Evolutionary conservation across 352 stramenopile genomes (phyloP), one percentile per base, ranked within the genome.

Genomic region (Phytophthora crassamura): DNA sequence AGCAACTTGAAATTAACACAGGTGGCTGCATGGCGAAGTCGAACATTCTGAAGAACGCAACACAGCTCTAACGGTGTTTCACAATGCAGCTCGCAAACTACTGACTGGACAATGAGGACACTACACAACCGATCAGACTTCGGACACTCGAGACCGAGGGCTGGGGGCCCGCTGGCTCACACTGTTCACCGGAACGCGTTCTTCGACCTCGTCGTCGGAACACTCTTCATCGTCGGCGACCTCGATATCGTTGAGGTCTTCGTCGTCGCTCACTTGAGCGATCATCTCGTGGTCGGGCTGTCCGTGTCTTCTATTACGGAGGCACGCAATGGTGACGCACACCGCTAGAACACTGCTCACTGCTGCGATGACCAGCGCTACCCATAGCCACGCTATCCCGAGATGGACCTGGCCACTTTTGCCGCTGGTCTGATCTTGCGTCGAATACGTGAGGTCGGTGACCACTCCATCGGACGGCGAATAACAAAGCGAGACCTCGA

Each of bases 211-310:
- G 6, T 71, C 52, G 33, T 68, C 56, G 2, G 42, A 63, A 16
- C 58, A 51, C 4, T 67, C 41, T 45, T 69, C 61, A 38, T 76
- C 65, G 2, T 67, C 54, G 11, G 60, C 57, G 30, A 67, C 45
- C 30, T 72, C 59, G 7, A 52, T 5, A 16, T 75, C 40, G 20
- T 75, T 55, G 2, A 77, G 58, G 1, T 88, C 74, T 51, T 89
- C 75, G 42, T 89, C 79, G 58, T 92, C 84, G 56, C 76, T 89
- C 28, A 82, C 71, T 55, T 93, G 78, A 5, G 74, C 68, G 30
- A 93, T 77, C 34, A 82, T 72, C 65, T 77, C 72, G 57, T 92
- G 84, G 43, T 78, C 61, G 11, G 58, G 43, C 11, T 45, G 40
- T 39, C 64, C 52, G 14, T 75, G 61, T 12, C 76, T 74, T 65